Percentiles rank a stretch among this genome's conserved stretches.
These are phyloP conservation scores for Linum usitatissimum DNA, from an alignment of 345 rosid genomes.

Conservation along the genomic window DNA sequence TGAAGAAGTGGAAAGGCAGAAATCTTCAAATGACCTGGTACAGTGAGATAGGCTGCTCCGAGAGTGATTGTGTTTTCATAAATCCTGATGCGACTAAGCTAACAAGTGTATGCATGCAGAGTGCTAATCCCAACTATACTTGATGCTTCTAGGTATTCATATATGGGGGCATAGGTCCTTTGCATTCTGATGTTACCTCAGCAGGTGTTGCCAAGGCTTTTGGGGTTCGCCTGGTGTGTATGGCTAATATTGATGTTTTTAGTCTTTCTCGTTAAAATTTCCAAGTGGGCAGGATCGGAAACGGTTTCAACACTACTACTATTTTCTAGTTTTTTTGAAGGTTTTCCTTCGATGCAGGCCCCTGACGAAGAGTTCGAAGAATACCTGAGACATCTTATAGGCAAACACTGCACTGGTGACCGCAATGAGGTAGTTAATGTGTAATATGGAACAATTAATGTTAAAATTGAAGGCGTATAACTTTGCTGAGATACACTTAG, in stretches of 20 bases:
- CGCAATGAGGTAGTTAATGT: conserved; percentile 92
- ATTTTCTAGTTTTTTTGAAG: background rate
- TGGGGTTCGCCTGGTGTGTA: conserved; percentile 86
- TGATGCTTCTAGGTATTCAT: conserved; percentile 53
- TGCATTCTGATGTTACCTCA: conserved; percentile 85
- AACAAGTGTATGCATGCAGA: background rate
- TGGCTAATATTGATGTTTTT: background rate
- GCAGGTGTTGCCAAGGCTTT: conserved; percentile 97
- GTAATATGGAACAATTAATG: no score
- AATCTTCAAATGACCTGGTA: conserved; percentile 73
- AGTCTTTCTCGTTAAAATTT: background rate
- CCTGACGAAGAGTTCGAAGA: conserved; percentile 99
- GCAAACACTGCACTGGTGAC: conserved; percentile 74
- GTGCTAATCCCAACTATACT: conserved; percentile 5
- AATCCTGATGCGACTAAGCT: background rate
- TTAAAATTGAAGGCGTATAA: no score
- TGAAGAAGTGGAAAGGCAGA: conserved; percentile 78
- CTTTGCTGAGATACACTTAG: no score
- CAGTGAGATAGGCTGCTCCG: conserved; percentile 10
- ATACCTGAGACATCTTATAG: conserved; percentile 63
- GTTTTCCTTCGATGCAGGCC: conserved; percentile 41
- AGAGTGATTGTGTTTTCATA: conserved; percentile 9
- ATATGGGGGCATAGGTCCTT: conserved; percentile 89
- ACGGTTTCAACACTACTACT: background rate
- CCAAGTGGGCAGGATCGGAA: no score